Evolutionary conservation across 2,329 filamentous ascomycete genomes (phyloP).

Genomic region (Rhexocercosporidium sp.): DNA sequence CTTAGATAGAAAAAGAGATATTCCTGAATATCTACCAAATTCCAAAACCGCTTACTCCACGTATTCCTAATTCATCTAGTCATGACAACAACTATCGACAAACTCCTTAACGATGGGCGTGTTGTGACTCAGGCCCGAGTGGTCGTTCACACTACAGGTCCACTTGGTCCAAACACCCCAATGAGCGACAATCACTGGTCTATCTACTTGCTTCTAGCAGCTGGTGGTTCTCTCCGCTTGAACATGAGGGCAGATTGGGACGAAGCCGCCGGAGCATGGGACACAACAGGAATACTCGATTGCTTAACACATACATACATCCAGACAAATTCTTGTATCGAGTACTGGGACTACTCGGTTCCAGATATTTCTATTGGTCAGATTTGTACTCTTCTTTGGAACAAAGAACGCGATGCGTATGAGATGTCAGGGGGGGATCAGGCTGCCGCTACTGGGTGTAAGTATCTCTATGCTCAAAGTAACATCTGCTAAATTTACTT

Average conservation of each 20-base stretch:
- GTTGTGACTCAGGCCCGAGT: constrained; percentile 17
- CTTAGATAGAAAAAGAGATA: too few relatives aligned
- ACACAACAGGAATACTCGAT: background rate
- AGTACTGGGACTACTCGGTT: constrained; percentile 19
- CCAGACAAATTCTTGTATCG: constrained; percentile 15
- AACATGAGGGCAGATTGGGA: background rate
- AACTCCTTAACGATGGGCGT: background rate
- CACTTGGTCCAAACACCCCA: constrained; percentile 15
- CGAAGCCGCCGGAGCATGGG: background rate
- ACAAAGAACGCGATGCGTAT: constrained; percentile 21
- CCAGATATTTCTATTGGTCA: constrained; percentile 15
- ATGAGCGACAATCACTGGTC: constrained; percentile 24
- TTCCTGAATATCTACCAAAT: too few relatives aligned
- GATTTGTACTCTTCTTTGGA: constrained; percentile 18
- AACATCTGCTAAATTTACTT: constrained; percentile 18
- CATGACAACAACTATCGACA: background rate
- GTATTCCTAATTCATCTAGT: too few relatives aligned
- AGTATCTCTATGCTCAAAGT: constrained; percentile 15
- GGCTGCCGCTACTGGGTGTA: constrained; percentile 22
- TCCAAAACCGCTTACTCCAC: too few relatives aligned
- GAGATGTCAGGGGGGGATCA: constrained; percentile 16
- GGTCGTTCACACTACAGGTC: constrained; percentile 20
- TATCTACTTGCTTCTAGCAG: constrained; percentile 20
- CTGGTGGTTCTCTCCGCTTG: background rate
- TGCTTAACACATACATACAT: constrained; percentile 2